A percentile compares a stretch with the other conserved stretches of the same genome.
Conservation (phyloP, 768 basidiomycete genomes). For the Atractiella rhizophila region DNA sequence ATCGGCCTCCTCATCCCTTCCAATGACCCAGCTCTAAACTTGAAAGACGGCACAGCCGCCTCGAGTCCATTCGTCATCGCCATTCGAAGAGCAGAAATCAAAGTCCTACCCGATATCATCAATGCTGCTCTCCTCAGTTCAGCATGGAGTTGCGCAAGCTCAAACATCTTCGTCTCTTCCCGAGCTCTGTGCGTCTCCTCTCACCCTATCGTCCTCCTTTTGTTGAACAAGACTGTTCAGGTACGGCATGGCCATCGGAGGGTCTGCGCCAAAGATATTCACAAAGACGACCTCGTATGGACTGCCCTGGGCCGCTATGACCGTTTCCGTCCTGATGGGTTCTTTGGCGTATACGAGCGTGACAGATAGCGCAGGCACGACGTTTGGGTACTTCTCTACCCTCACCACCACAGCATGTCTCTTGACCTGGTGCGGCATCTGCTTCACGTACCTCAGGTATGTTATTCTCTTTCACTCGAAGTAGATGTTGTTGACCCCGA, state of each 20-base stretch:
- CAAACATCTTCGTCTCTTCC: too few species aligned
- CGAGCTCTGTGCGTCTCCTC: too few species aligned
- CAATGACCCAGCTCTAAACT: conserved; percentile 31
- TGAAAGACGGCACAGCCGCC: conserved; percentile 22
- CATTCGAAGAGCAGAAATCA: conserved; percentile 23
- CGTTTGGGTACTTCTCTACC: conserved; percentile 23
- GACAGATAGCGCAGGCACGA: conserved; percentile 1
- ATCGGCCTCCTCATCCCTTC: conserved; percentile 67
- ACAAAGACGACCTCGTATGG: conserved; percentile 21
- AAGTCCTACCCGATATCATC: conserved; percentile 23
- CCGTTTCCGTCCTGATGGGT: conserved; percentile 19
- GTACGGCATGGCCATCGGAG: conserved; percentile 22
- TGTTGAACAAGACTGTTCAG: too few species aligned
- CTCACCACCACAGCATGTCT: conserved; percentile 27
- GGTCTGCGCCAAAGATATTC: conserved; percentile 23
- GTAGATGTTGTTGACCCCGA: neutral
- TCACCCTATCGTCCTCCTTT: too few species aligned
- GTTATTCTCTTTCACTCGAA: conserved; percentile 40
- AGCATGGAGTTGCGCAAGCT: too few species aligned
- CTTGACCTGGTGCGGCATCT: conserved; percentile 7
- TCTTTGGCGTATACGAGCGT: conserved; percentile 21
- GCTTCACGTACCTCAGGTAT: conserved; percentile 4
- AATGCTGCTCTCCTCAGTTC: conserved; percentile 22
- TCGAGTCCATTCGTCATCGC: conserved; percentile 25
- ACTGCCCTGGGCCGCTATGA: conserved; percentile 19